A percentile compares a stretch with the other conserved stretches of the same genome.
phyloP scores from a whole-genome alignment of 345 rosid genomes.

The Passiflora organensis region DNA sequence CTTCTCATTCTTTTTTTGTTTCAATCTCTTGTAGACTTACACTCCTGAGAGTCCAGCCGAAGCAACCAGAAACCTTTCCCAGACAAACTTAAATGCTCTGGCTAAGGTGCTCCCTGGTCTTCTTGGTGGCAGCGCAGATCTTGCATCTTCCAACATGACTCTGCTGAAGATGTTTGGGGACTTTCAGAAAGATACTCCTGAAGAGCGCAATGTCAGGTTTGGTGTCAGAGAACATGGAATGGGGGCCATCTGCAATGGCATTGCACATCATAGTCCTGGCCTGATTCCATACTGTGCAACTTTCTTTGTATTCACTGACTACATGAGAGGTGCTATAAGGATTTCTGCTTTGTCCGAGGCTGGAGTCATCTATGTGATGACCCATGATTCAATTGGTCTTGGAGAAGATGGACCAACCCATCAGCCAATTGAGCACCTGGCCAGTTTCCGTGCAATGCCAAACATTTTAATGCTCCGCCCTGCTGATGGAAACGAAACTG shows the following conservation, averaged over 20 bases:
- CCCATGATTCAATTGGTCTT: slow-evolving; percentile 98
- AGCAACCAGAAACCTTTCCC: slow-evolving; percentile 93
- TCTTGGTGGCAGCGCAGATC: slow-evolving; percentile 97
- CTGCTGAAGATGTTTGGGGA: slow-evolving; percentile 80
- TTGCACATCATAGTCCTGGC: slow-evolving; percentile 87
- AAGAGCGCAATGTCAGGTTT: slow-evolving; percentile 82
- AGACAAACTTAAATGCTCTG: slow-evolving; percentile 79
- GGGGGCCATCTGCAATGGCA: slow-evolving; percentile 97
- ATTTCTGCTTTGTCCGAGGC: slow-evolving; percentile 82
- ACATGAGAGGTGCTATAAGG: slow-evolving; percentile 99
- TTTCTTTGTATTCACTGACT: slow-evolving; percentile 99
- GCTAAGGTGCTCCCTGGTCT: slow-evolving; percentile 79
- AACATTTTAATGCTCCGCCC: slow-evolving; percentile 95
- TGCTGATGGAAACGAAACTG: slow-evolving; percentile 97
- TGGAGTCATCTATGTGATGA: slow-evolving; percentile 95
- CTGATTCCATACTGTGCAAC: slow-evolving; percentile 96
- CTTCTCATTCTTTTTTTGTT: slow-evolving; percentile 14
- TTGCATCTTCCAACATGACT: slow-evolving; percentile 99
- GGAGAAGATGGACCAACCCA: slow-evolving; percentile 99
- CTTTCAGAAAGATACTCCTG: slow-evolving; percentile 89
- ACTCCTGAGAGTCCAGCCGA: slow-evolving; percentile 87
- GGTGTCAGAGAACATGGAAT: slow-evolving; percentile 98
- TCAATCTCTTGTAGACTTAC: slow-evolving; percentile 50
- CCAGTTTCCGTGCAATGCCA: slow-evolving; percentile 99
- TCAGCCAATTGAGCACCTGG: slow-evolving; percentile 94